Conservation (phyloP, 352 stramenopile genomes). For the Pythium folliculosum region DNA sequence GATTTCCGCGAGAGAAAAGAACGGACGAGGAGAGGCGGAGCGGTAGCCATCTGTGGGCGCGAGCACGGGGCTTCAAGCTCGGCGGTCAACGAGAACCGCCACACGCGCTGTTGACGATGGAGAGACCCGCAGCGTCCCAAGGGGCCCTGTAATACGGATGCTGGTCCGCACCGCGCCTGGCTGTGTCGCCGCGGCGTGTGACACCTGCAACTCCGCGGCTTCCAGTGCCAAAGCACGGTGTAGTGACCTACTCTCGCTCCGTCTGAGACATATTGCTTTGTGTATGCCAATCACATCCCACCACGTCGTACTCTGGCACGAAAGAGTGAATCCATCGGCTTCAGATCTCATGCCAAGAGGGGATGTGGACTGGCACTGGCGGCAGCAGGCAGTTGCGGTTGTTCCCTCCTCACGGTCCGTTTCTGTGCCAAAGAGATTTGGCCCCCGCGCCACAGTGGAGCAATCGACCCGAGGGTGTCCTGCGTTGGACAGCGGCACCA, state of each 20-base stretch:
- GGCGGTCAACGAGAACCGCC: background rate
- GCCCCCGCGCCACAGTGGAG: background rate
- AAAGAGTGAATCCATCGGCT: background rate
- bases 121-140: background rate
- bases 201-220: constrained; percentile 5
- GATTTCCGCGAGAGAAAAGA: background rate
- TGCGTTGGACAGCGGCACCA: constrained; percentile 17
- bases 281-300: background rate
- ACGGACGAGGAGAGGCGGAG: background rate
- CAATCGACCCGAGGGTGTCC: constrained; percentile 1
- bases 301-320: constrained; percentile 3
- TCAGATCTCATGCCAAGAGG: constrained; percentile 5
- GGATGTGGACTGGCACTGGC: background rate
- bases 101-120: background rate
- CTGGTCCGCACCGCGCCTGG: constrained; percentile 6
- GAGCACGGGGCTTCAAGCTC: background rate
- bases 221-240: background rate
- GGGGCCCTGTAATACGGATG: constrained; percentile 5
- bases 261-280: background rate
- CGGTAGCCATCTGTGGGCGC: background rate
- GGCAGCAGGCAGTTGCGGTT: too few relatives aligned
- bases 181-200: constrained; percentile 3
- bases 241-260: background rate
- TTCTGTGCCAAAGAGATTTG: background rate
- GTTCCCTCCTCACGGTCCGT: background rate